Evolutionary conservation across 176 grass and related monocot genomes (phyloP).

Genomic region (Secale cereale): DNA sequence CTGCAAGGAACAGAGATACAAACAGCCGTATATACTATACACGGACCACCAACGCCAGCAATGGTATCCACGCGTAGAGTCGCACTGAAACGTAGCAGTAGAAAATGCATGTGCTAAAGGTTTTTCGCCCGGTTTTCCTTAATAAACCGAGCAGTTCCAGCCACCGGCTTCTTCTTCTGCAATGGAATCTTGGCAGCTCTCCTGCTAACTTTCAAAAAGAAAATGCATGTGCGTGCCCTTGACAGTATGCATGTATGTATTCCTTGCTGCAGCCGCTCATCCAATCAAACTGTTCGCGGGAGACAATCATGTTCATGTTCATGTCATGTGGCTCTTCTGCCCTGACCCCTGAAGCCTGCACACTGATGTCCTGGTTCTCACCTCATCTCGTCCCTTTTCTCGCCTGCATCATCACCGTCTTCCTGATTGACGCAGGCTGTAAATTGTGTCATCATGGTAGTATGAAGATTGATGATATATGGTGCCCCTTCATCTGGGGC

Average conservation of each 20-base stretch:
- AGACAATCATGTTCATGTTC: not conserved
- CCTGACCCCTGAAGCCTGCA: too few relatives aligned
- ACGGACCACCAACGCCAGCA: conserved; percentile 22
- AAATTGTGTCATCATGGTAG: not conserved
- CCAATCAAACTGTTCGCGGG: not conserved
- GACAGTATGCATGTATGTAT: conserved; percentile 21
- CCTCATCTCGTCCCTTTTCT: not conserved
- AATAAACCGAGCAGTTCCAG: too few relatives aligned
- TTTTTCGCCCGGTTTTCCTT: too few relatives aligned
- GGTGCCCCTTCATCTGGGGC: not conserved
- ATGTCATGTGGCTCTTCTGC: too few relatives aligned
- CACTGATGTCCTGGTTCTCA: not conserved
- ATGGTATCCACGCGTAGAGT: too few relatives aligned
- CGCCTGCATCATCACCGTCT: not conserved
- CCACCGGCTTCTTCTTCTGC: too few relatives aligned
- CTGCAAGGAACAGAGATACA: conserved; percentile 2
- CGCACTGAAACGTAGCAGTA: too few relatives aligned
- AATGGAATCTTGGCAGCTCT: too few relatives aligned
- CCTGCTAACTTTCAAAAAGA: too few relatives aligned
- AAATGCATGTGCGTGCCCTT: conserved; percentile 29
- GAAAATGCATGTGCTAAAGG: too few relatives aligned
- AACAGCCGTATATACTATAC: not conserved
- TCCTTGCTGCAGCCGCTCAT: conserved; percentile 26
- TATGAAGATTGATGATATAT: not conserved
- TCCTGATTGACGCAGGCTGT: not conserved